A percentile compares a stretch with the other conserved stretches of the same genome.
Conservation (phyloP, 2,329 filamentous ascomycete genomes). For the Aspergillus pseudonomiae region DNA sequence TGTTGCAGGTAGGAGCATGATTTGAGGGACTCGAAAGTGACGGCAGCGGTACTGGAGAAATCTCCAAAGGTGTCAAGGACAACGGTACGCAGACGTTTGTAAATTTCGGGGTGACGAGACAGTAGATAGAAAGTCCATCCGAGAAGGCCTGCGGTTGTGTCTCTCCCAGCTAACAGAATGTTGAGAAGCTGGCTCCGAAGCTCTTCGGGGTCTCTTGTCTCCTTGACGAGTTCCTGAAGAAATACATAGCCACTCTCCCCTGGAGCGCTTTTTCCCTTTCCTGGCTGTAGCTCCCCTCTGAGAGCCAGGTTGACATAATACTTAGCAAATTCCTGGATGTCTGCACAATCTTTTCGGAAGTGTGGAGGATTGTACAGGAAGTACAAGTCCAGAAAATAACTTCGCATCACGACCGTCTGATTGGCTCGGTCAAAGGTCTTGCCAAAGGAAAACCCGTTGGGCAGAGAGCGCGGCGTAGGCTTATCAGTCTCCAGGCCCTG, state of each 20-base stretch:
- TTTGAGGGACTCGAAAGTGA: background rate
- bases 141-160: background rate
- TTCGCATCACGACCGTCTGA: background rate
- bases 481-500: background rate
- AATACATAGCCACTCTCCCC: background rate
- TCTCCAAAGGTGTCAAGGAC: background rate
- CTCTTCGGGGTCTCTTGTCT: background rate
- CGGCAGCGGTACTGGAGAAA: background rate
- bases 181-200: background rate
- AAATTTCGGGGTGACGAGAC: background rate
- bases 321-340: background rate
- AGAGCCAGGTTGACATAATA: constrained; percentile 3
- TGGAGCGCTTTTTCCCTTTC: background rate
- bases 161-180: background rate
- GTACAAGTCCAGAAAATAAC: background rate
- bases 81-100: background rate
- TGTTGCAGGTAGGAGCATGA: background rate
- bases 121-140: background rate
- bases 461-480: background rate
- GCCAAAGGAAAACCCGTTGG: background rate
- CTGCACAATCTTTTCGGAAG: background rate
- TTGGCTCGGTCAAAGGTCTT: background rate
- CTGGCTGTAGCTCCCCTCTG: constrained; percentile 9
- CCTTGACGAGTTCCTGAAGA: background rate
- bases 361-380: background rate